A percentile compares a stretch with the other conserved stretches of the same genome.
Conservation (phyloP, 768 basidiomycete genomes). For the Leccinellum rugosiceps region DNA sequence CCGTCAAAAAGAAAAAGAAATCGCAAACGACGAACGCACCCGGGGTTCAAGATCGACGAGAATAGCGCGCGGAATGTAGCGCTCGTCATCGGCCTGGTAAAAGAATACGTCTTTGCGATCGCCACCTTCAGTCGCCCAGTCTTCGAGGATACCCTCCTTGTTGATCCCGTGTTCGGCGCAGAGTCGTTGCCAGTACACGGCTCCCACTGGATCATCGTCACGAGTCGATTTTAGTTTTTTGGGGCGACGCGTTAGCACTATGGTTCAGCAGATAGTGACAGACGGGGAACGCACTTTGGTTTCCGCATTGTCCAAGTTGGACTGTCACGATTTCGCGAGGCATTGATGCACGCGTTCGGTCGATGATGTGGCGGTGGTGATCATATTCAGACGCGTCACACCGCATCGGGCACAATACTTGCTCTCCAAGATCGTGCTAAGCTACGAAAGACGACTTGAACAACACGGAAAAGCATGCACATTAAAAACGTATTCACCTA, state of each 20-base stretch:
- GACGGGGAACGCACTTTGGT: conserved; percentile 63
- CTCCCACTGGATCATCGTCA: conserved; percentile 65
- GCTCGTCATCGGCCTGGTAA: conserved; percentile 99
- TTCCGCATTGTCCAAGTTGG: conserved; percentile 89
- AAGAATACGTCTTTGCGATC: conserved; percentile 99
- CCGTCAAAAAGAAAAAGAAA: not conserved
- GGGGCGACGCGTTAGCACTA: conserved; percentile 3
- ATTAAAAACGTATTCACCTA: conserved; percentile 19
- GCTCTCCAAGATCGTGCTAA: not conserved
- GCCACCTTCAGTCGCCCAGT: conserved; percentile 93
- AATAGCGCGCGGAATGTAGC: conserved; percentile 96
- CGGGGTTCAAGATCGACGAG: conserved; percentile 95
- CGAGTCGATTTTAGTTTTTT: not conserved
- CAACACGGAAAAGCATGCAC: conserved; percentile 15
- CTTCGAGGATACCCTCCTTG: conserved; percentile 92
- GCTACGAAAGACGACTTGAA: too few species aligned
- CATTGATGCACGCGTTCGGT: conserved; percentile 39
- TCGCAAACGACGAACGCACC: conserved; percentile 45
- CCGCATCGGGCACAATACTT: not conserved
- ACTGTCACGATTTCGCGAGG: conserved; percentile 83
- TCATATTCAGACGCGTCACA: conserved; percentile 6
- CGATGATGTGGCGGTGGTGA: not conserved
- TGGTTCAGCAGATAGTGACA: not conserved
- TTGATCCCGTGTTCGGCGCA: conserved; percentile 99
- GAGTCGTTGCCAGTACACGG: conserved; percentile 97